phyloP scores from a whole-genome alignment of 1,139 yeast genomes.

The Yamadazyma buinensis region DNA sequence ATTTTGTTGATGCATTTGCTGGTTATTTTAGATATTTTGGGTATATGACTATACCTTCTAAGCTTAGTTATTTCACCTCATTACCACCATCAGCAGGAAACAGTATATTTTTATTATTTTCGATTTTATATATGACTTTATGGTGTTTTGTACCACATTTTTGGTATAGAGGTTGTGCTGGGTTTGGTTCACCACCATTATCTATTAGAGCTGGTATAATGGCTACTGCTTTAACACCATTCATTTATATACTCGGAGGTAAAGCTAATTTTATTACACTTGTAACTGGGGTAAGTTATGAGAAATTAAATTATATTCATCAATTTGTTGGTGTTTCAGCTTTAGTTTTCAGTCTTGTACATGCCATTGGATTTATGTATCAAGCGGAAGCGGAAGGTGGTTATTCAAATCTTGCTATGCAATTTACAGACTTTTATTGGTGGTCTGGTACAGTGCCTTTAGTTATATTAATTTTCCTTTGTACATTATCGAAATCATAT shows the following conservation, averaged over 20 bases:
- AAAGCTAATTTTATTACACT: slow-evolving; percentile 48
- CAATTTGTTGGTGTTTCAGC: slow-evolving; percentile 47
- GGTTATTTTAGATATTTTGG: slow-evolving; percentile 46
- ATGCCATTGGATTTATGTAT: slow-evolving; percentile 50
- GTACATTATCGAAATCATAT: slow-evolving; percentile 42
- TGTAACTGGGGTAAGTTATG: slow-evolving; percentile 55
- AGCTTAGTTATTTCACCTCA: slow-evolving; percentile 35
- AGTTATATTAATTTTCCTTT: slow-evolving; percentile 42
- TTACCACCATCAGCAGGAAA: slow-evolving; percentile 53
- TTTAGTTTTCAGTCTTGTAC: slow-evolving; percentile 48
- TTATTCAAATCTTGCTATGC: slow-evolving; percentile 13
- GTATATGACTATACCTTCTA: slow-evolving; percentile 44
- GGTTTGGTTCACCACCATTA: slow-evolving; percentile 66
- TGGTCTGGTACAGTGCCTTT: slow-evolving; percentile 43
- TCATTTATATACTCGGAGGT: slow-evolving; percentile 49
- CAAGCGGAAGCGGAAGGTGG: slow-evolving; percentile 55
- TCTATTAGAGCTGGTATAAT: slow-evolving; percentile 53
- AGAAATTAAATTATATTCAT: slow-evolving; percentile 50
- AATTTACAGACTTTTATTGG: slow-evolving; percentile 16
- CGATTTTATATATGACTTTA: slow-evolving; percentile 44
- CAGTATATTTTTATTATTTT: slow-evolving; percentile 32
- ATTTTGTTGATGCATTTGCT: slow-evolving; percentile 25
- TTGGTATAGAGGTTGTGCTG: slow-evolving; percentile 53
- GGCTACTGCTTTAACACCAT: slow-evolving; percentile 53
- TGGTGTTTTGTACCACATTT: slow-evolving; percentile 48